Percentiles rank a stretch among this genome's conserved stretches.
phyloP scores from a whole-genome alignment of 371 early-diverging fungal species.

The Fennellomyces sp. region DNA sequence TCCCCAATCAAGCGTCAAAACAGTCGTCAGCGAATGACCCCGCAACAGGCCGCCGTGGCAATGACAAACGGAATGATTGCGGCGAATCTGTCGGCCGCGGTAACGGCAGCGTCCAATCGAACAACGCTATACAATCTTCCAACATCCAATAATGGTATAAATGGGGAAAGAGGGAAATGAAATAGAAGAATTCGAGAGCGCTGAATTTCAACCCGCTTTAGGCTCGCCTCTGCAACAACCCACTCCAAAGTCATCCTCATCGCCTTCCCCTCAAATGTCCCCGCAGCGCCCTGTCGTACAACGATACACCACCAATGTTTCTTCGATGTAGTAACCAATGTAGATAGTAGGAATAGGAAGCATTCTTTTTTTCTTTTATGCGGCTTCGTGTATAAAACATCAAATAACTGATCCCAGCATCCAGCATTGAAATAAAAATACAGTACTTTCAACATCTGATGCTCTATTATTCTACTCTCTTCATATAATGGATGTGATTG shows the following conservation, averaged over 20 bases:
- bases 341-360: too few species aligned
- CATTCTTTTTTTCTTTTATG: too few species aligned
- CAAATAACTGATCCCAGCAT: too few species aligned
- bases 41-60: conserved; percentile 42
- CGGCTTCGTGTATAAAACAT: too few species aligned
- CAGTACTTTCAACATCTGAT: too few species aligned
- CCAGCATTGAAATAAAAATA: too few species aligned
- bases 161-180: not conserved
- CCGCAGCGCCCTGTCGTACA: not conserved
- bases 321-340: too few species aligned
- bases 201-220: not conserved
- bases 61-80: conserved; percentile 49
- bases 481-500: too few species aligned
- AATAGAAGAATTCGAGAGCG: not conserved
- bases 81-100: conserved; percentile 43
- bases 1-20: conserved; percentile 19
- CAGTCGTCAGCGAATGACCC: conserved; percentile 32
- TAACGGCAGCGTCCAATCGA: conserved; percentile 42
- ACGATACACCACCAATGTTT: too few species aligned
- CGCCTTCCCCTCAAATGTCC: conserved; percentile 3
- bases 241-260: conserved; percentile 9
- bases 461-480: too few species aligned
- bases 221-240: conserved; percentile 7
- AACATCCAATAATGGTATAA: not conserved
- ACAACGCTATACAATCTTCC: not conserved